Conservation (phyloP, 139 green algal genomes). For the Coccomyxa sp. region DNA sequence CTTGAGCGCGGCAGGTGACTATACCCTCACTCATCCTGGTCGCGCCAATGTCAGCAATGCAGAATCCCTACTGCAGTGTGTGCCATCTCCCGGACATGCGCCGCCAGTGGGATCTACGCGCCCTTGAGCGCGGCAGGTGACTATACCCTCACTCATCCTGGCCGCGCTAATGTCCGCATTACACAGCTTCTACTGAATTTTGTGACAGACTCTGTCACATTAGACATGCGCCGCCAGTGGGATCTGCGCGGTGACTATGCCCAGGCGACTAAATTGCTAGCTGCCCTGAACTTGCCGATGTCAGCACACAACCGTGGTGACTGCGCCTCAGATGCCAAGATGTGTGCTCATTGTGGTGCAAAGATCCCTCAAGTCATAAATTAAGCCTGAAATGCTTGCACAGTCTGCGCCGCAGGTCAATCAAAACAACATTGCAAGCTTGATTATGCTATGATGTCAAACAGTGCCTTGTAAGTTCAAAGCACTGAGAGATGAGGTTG, state of each 20-base stretch:
- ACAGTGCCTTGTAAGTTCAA: not conserved
- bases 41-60: not conserved
- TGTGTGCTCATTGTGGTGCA: too few species aligned
- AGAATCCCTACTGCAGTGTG: not conserved
- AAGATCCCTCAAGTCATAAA: too few species aligned
- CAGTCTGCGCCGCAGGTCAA: too few species aligned
- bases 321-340: too few species aligned
- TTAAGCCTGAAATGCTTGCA: too few species aligned
- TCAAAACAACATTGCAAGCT: not conserved
- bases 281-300: too few species aligned
- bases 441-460: not conserved
- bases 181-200: not conserved
- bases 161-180: not conserved
- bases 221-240: not conserved
- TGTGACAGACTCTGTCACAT: not conserved
- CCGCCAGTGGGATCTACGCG: not conserved
- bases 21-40: not conserved
- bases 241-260: too few species aligned
- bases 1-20: not conserved
- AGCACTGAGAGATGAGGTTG: not conserved
- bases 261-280: too few species aligned
- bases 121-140: not conserved
- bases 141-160: not conserved
- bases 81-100: not conserved
- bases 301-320: too few species aligned